phyloP scores from a whole-genome alignment of 208 protist species.

The Angomonas deanei region DNA sequence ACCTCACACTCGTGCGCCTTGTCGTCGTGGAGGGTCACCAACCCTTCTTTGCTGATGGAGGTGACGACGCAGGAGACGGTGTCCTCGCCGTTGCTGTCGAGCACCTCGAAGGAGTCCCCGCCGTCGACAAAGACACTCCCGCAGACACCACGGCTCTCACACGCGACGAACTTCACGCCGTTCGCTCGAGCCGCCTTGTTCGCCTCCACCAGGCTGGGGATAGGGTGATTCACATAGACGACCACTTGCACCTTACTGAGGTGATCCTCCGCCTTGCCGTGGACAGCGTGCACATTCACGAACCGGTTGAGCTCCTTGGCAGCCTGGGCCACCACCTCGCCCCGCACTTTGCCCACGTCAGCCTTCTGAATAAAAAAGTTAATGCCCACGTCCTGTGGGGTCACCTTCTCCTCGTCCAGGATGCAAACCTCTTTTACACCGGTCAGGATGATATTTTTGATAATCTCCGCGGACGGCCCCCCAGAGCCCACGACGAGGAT shows the following conservation, averaged over 20 bases:
- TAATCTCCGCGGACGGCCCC: slow-evolving; percentile 84
- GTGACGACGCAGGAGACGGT: slow-evolving; percentile 78
- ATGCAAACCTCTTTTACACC: slow-evolving; percentile 71
- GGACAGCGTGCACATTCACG: slow-evolving; percentile 51
- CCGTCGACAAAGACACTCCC: slow-evolving; percentile 84
- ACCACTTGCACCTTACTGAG: slow-evolving; percentile 59
- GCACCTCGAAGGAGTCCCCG: slow-evolving; percentile 48
- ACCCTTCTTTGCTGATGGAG: slow-evolving; percentile 46
- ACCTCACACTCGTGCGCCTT: slow-evolving; percentile 83
- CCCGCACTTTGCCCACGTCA: slow-evolving; percentile 62
- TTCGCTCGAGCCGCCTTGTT: slow-evolving; percentile 54
- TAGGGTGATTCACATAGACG: slow-evolving; percentile 71
- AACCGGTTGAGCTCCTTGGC: slow-evolving; percentile 89
- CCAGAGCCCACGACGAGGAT: slow-evolving; percentile 83
- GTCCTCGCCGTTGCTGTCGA: slow-evolving; percentile 85
- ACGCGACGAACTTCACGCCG: slow-evolving; percentile 73
- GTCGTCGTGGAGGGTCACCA: slow-evolving; percentile 85
- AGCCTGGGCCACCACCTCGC: slow-evolving; percentile 35
- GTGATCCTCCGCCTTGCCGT: slow-evolving; percentile 11
- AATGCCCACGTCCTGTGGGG: slow-evolving; percentile 58
- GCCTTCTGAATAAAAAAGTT: slow-evolving; percentile 71
- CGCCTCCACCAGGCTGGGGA: slow-evolving; percentile 34
- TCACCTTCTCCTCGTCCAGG: slow-evolving; percentile 36
- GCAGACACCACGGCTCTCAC: slow-evolving; percentile 73
- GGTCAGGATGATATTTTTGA: slow-evolving; percentile 88